Evolutionary conservation across 768 basidiomycete species (phyloP).

Genomic region (Lactarius sp.): DNA sequence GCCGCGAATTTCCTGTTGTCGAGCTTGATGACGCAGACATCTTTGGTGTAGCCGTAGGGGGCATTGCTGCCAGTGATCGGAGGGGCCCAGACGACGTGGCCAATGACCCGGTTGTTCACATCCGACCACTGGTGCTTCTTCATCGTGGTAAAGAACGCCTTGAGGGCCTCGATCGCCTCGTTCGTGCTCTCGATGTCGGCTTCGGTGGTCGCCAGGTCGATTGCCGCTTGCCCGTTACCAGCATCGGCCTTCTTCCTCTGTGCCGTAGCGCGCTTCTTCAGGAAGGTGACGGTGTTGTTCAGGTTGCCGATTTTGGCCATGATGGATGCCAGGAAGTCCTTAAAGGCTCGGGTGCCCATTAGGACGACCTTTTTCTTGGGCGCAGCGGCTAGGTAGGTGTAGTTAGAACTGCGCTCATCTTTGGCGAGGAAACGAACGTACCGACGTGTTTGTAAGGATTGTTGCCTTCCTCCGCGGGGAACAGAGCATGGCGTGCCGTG

Average conservation of each 20-base stretch:
- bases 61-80: background rate
- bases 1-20: background rate
- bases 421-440: background rate
- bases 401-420: background rate
- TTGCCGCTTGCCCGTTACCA: background rate
- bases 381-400: background rate
- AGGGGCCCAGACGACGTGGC: slow-evolving; percentile 10
- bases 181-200: background rate
- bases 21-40: background rate
- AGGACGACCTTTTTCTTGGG: slow-evolving; percentile 2
- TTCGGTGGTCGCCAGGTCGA: background rate
- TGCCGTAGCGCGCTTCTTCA: background rate
- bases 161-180: background rate
- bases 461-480: background rate
- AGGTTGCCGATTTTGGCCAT: background rate
- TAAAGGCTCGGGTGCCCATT: background rate
- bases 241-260: background rate
- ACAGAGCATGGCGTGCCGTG: slow-evolving; percentile 32
- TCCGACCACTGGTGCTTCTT: background rate
- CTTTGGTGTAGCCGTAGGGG: background rate
- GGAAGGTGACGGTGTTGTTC: background rate
- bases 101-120: background rate
- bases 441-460: slow-evolving; percentile 16
- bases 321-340: background rate
- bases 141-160: background rate